phyloP scores from a whole-genome alignment of 73 alveolate species.

The Tetrahymena malaccensis region DNA sequence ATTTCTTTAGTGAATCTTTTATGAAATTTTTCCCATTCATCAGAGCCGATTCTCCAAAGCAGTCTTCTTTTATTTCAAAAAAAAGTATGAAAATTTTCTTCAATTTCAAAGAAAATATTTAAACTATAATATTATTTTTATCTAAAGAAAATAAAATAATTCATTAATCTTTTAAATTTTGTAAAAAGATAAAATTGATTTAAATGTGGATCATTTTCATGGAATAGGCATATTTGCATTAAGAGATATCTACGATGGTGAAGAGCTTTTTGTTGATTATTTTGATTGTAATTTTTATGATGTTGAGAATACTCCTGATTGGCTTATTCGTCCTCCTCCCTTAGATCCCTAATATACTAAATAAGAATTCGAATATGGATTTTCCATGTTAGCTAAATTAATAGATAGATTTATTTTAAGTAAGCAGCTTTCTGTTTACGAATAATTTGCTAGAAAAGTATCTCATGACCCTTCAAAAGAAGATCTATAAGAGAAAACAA shows the following conservation, averaged over 20 bases:
- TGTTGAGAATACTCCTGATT: conserved; percentile 20
- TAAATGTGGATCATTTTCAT: neutral
- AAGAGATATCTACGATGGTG: conserved; percentile 16
- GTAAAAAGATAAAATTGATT: neutral
- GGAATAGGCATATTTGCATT: conserved; percentile 9
- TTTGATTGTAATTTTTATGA: conserved; percentile 16
- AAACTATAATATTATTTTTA: neutral
- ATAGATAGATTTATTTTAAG: neutral
- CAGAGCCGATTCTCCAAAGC: neutral
- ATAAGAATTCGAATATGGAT: neutral
- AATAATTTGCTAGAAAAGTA: neutral
- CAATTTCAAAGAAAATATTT: neutral
- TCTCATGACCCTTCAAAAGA: neutral
- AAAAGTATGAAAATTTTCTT: neutral
- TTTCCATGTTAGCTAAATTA: neutral
- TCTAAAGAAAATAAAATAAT: too few species aligned
- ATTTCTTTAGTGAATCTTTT: conserved; percentile 13
- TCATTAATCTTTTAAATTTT: neutral
- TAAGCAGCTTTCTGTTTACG: neutral
- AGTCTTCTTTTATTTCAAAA: neutral
- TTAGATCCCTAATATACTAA: neutral
- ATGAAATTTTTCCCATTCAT: conserved; percentile 31
- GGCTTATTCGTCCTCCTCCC: conserved; percentile 29
- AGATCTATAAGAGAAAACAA: neutral
- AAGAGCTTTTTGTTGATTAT: conserved; percentile 33